A percentile compares a stretch with the other conserved stretches of the same genome.
These are phyloP conservation scores for Malus hybrid DNA, from an alignment of 331 rosid species.

Conservation along the genomic window DNA sequence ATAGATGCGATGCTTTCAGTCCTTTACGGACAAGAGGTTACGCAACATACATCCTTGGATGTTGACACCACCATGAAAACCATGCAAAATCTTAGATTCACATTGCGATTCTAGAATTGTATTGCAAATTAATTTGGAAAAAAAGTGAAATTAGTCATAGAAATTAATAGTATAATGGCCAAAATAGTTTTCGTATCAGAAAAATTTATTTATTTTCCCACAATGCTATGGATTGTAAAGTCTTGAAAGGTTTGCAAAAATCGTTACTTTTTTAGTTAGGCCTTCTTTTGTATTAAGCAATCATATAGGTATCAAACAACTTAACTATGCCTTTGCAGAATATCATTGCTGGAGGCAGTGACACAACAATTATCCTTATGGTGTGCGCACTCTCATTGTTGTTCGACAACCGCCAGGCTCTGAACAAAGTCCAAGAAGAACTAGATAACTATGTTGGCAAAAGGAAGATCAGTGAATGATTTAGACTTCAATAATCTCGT, in stretches of 20 bases:
- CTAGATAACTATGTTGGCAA: slow-evolving; percentile 30
- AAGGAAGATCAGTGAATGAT: slow-evolving; percentile 25
- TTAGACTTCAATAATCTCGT: slow-evolving; percentile 16
- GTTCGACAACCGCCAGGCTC: slow-evolving; percentile 6
- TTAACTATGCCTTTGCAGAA: slow-evolving; percentile 2
- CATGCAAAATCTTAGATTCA: too few relatives aligned
- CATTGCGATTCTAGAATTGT: too few relatives aligned
- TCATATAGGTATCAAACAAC: too few relatives aligned
- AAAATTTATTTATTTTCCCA: too few relatives aligned
- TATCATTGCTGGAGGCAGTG: slow-evolving; percentile 17
- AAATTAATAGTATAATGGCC: too few relatives aligned
- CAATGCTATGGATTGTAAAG: too few relatives aligned
- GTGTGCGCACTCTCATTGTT: slow-evolving; percentile 20
- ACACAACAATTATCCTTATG: slow-evolving; percentile 13
- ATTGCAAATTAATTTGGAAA: too few relatives aligned
- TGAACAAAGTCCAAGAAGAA: slow-evolving; percentile 36
- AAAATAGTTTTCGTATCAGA: too few relatives aligned
- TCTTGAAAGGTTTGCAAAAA: too few relatives aligned
- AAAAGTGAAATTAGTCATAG: too few relatives aligned
- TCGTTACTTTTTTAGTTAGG: too few relatives aligned
- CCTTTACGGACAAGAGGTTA: slow-evolving; percentile 1
- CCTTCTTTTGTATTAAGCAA: too few relatives aligned
- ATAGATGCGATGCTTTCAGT: slow-evolving; percentile 26
- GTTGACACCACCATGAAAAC: slow-evolving; percentile 10
- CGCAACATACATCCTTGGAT: not conserved